phyloP scores from a whole-genome alignment of 805 yeast species.

The Cyberlindnera euphorbiae region DNA sequence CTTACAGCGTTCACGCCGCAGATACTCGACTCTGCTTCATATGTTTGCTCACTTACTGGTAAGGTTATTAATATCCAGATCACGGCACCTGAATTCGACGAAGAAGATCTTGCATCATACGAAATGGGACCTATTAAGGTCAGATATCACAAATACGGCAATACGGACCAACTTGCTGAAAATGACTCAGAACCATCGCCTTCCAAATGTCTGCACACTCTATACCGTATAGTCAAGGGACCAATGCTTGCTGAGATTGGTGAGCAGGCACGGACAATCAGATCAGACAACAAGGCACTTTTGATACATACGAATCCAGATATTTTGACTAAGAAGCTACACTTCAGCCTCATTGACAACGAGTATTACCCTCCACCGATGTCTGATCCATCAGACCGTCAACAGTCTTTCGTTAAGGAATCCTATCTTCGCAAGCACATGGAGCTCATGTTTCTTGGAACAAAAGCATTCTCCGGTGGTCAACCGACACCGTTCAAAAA shows the following conservation, averaged over 20 bases:
- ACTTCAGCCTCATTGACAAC: constrained; percentile 34
- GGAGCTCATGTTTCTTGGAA: constrained; percentile 47
- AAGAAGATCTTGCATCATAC: constrained; percentile 42
- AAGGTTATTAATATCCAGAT: constrained; percentile 50
- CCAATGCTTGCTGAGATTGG: constrained; percentile 47
- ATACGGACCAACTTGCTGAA: constrained; percentile 1
- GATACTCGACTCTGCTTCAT: constrained; percentile 42
- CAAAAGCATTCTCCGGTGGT: constrained; percentile 26
- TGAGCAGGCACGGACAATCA: constrained; percentile 51
- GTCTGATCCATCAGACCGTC: constrained; percentile 27
- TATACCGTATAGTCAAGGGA: constrained; percentile 61
- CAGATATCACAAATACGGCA: constrained; percentile 40
- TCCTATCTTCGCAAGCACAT: constrained; percentile 47
- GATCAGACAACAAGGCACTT: constrained; percentile 43
- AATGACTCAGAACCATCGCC: constrained; percentile 44
- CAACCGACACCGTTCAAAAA: constrained; percentile 26
- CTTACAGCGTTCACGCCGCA: constrained; percentile 28
- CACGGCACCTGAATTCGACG: constrained; percentile 44
- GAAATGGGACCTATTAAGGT: constrained; percentile 44
- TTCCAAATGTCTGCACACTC: constrained; percentile 52
- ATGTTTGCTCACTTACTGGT: constrained; percentile 40
- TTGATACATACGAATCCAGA: constrained; percentile 54
- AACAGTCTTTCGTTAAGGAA: constrained; percentile 36
- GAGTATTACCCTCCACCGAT: constrained; percentile 47
- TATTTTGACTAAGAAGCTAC: constrained; percentile 43